Evolutionary conservation across 2,329 filamentous ascomycete species (phyloP).

Genomic region (Neofusicoccum sp.): DNA sequence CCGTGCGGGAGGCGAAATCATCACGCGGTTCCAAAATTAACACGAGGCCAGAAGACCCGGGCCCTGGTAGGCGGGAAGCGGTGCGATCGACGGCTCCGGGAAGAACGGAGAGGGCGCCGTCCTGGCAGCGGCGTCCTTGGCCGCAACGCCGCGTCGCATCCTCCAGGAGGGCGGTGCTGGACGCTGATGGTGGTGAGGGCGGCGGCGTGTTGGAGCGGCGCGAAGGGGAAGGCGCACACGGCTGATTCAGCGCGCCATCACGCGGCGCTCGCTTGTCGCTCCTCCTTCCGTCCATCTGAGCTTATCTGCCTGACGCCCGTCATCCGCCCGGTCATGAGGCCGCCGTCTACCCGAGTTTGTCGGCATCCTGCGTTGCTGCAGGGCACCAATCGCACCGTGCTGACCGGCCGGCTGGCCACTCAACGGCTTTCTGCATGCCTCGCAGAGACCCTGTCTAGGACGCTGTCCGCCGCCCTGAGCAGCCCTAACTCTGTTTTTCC

Average conservation of each 20-base stretch:
- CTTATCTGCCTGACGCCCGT: constrained; percentile 11
- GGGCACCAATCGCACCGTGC: not conserved
- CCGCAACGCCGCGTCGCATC: not conserved
- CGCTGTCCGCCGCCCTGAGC: not conserved
- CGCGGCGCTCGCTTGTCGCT: not conserved
- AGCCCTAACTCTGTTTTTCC: not conserved
- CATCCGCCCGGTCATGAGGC: constrained; percentile 3
- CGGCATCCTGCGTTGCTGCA: not conserved
- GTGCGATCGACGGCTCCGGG: not conserved
- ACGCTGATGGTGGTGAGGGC: not conserved
- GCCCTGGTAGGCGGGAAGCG: not conserved
- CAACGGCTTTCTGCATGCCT: not conserved
- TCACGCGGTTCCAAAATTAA: not conserved
- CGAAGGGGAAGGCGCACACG: not conserved
- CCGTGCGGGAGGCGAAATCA: not conserved
- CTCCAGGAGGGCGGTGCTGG: not conserved
- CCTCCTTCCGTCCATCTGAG: not conserved
- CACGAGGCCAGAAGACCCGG: not conserved
- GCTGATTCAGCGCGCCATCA: not conserved
- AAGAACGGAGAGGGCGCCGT: not conserved
- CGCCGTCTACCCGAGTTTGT: not conserved
- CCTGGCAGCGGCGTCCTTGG: not conserved
- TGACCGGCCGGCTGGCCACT: not conserved
- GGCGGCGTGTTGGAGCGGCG: not conserved
- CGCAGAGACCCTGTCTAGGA: not conserved